A percentile compares a stretch with the other conserved stretches of the same genome.
phyloP scores from a whole-genome alignment of 73 alveolate species.

The Paramecium octaurelia region DNA sequence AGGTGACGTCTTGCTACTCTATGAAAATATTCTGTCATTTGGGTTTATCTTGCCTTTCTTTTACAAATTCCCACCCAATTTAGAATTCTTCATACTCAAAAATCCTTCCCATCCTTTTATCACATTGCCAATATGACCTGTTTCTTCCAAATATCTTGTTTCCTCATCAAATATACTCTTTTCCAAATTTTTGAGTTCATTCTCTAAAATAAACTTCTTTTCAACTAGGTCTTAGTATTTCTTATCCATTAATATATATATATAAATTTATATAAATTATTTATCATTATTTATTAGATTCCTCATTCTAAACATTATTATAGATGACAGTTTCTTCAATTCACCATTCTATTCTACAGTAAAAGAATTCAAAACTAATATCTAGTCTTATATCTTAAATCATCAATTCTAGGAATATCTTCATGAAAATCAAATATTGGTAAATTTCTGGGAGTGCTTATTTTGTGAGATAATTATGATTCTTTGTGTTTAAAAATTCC shows the following conservation, averaged over 20 bases:
- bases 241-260: not conserved
- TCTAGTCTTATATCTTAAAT: not conserved
- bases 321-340: not conserved
- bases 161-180: not conserved
- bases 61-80: not conserved
- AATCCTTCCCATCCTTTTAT: conserved; percentile 39
- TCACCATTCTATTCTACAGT: not conserved
- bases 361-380: not conserved
- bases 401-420: not conserved
- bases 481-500: not conserved
- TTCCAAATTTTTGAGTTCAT: conserved; percentile 19
- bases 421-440: not conserved
- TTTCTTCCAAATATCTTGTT: conserved; percentile 17
- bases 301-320: not conserved
- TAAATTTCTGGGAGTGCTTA: not conserved
- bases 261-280: not conserved
- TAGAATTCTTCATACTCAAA: not conserved
- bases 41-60: not conserved
- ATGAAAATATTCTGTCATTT: conserved; percentile 8
- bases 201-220: not conserved
- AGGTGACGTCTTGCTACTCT: conserved; percentile 13
- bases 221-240: not conserved
- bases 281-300: not conserved
- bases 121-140: not conserved
- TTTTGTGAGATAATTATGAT: not conserved